Base-by-base conservation (phyloP, 345 rosid species). In the Geranium brycei region DNA sequence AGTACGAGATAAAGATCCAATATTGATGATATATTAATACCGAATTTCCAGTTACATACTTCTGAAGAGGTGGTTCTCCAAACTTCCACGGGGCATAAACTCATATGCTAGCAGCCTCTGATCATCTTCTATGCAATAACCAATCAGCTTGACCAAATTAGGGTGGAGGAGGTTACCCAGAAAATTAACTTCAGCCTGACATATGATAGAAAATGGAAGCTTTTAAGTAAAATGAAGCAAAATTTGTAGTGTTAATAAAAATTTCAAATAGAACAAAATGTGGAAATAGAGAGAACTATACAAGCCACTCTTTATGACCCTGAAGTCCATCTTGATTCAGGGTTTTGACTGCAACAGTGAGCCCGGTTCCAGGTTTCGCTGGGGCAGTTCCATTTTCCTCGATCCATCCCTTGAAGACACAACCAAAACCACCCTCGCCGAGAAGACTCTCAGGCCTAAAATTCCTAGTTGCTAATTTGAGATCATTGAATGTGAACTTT, bases 331-430 rank as follows among this genome's bases (percentile, higher is more conserved):
- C 78, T 63, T 75, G 81, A 62, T 78, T 78, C 40, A 78, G 81
- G 53, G 78, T 78, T 59, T 78, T 78, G 55, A 78, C 78, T 7
- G 81, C 81, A 71, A 78, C 81, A 51, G 81, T 74, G 47, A 78
- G 78, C 31, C 81, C 81, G 16, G 76, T 78, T 7, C 81, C 81
- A 57, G 81, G 81, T 74, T 78, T 78, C 35, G 75, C 81, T 1
- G 81, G 74, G 61, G 81, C 81, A 71, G 81, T 78, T 68, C 81
- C 81, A 69, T 78, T 75, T 67, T 78, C 81, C 64, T 78, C 81
- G 55, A 78, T 69, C 78, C 78, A 78, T 16, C 81, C 81, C 60
- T 78, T 78, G 38, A 74, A 78, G 19, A 78, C 81, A 55, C 78
- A 78, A 66, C 81, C 81, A 64, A 78, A 78, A n/a, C 81, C 81